Evolutionary conservation across 495 filamentous ascomycete species (phyloP).

Genomic region (Aspergillus sclerotiicarbonarius): DNA sequence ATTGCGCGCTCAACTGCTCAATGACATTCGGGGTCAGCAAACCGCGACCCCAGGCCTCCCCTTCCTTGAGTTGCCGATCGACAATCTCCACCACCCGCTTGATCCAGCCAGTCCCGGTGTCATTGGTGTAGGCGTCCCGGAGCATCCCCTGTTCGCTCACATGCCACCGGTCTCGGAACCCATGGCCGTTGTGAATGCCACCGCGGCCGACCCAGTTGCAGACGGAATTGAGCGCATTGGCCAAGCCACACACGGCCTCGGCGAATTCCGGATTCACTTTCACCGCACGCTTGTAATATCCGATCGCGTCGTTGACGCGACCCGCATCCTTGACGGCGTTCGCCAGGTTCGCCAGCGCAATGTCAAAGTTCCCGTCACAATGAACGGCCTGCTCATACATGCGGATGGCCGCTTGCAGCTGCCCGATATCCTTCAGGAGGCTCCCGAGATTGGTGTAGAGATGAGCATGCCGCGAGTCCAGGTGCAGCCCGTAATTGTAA

Average conservation of each 20-base stretch:
- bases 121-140: constrained; percentile 63
- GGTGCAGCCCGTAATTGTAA: constrained; percentile 84
- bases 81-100: constrained; percentile 95
- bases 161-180: constrained; percentile 87
- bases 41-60: constrained; percentile 82
- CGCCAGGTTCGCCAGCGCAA: constrained; percentile 93
- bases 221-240: constrained; percentile 94
- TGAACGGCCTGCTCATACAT: constrained; percentile 97
- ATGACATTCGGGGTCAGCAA: constrained; percentile 57
- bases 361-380: constrained; percentile 91
- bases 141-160: constrained; percentile 86
- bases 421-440: constrained; percentile 93
- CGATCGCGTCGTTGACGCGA: constrained; percentile 84
- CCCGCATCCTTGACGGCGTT: constrained; percentile 99
- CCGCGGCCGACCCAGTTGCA: constrained; percentile 94
- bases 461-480: constrained; percentile 92
- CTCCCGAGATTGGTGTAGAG: constrained; percentile 97
- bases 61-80: constrained; percentile 83
- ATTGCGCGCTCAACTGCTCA: constrained; percentile 50
- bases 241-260: constrained; percentile 93
- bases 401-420: constrained; percentile 83
- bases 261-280: constrained; percentile 91
- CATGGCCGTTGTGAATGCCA: constrained; percentile 69
- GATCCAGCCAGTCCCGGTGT: constrained; percentile 76
- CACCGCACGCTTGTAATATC: constrained; percentile 88